A percentile compares a stretch with the other conserved stretches of the same genome.
Evolutionary conservation across 2,329 filamentous ascomycete species (phyloP).

Genomic region (Parastagonospora nodorum): DNA sequence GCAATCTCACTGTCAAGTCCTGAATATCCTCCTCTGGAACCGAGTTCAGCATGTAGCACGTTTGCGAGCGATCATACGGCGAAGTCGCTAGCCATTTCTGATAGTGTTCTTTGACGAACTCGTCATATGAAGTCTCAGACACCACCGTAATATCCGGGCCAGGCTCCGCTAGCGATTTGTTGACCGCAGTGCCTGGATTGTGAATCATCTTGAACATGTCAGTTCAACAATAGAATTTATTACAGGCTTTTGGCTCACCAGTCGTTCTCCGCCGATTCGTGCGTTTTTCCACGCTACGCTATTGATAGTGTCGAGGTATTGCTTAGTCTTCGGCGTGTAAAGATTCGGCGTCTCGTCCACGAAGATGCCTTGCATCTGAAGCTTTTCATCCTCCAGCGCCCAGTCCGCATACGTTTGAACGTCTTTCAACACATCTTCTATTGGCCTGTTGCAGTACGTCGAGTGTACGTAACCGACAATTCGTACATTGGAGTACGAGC

Average conservation of each 20-base stretch:
- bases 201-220: conserved; percentile 27
- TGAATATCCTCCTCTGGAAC: conserved; percentile 21
- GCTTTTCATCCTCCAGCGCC: conserved; percentile 20
- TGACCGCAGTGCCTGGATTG: conserved; percentile 36
- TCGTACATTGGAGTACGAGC: conserved; percentile 52
- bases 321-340: conserved; percentile 17
- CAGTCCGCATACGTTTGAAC: conserved; percentile 54
- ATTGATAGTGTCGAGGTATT: conserved; percentile 27
- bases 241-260: conserved; percentile 11
- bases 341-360: conserved; percentile 56
- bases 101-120: conserved; percentile 22
- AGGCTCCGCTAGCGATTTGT: conserved; percentile 20
- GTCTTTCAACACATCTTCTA: conserved; percentile 40
- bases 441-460: conserved; percentile 49
- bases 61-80: conserved; percentile 21
- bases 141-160: conserved; percentile 35
- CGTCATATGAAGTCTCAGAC: conserved; percentile 25
- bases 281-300: conserved; percentile 9
- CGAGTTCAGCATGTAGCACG: conserved; percentile 35
- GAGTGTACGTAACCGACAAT: conserved; percentile 58
- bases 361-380: conserved; percentile 56
- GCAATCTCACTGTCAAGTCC: conserved; percentile 14
- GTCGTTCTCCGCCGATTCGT: conserved; percentile 9
- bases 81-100: conserved; percentile 33
- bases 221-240: not conserved